Evolutionary conservation across 441 rosid genomes (phyloP).

Genomic region (Populus hybrid): DNA sequence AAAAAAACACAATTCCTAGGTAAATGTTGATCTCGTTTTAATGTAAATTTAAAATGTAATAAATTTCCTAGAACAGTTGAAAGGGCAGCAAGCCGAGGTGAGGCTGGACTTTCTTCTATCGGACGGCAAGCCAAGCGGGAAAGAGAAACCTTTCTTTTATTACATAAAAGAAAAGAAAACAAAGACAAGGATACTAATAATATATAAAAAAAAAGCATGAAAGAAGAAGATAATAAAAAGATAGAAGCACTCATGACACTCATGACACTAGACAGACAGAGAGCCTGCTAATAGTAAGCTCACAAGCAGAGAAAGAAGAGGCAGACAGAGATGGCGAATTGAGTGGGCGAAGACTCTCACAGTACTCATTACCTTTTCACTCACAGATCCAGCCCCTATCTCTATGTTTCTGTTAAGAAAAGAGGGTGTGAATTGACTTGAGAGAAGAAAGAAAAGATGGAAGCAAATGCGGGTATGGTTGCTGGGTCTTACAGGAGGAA

Average conservation of each 20-base stretch:
- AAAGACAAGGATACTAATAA: background rate
- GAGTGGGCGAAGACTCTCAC: constrained; percentile 37
- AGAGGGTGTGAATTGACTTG: background rate
- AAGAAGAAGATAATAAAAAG: constrained; percentile 18
- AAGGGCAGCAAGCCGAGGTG: background rate
- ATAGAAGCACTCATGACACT: constrained; percentile 1
- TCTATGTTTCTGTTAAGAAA: background rate
- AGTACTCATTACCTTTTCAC: background rate
- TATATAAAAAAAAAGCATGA: background rate
- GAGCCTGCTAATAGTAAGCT: constrained; percentile 2
- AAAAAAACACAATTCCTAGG: too few species aligned
- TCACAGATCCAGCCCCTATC: background rate
- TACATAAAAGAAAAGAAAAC: constrained; percentile 6
- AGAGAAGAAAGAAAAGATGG: constrained; percentile 37
- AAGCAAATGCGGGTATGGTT: constrained; percentile 84
- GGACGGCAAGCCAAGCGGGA: background rate
- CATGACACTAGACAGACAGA: background rate
- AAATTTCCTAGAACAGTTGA: background rate
- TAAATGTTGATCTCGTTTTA: too few species aligned
- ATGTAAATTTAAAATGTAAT: too few species aligned
- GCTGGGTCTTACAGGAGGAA: constrained; percentile 94
- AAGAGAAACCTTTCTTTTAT: background rate
- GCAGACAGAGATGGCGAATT: constrained; percentile 47
- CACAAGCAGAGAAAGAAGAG: background rate
- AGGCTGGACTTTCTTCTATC: background rate